These are phyloP conservation scores for Oropetium thomaeum DNA, from an alignment of 176 grass and related monocot genomes.

Conservation along the genomic window DNA sequence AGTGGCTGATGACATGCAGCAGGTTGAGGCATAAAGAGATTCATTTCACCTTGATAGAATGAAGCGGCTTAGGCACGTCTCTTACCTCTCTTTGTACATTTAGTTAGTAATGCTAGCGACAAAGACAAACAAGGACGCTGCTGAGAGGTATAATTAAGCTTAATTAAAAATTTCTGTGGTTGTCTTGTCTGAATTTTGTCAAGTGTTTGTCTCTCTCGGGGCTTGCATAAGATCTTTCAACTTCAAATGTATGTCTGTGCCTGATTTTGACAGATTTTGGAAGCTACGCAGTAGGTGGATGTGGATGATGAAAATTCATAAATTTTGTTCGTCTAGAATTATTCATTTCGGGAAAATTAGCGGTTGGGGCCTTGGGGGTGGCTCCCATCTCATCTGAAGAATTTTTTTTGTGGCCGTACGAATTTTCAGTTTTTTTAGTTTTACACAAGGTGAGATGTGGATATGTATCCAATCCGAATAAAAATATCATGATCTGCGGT, in stretches of 20 bases:
- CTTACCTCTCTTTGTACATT: not conserved
- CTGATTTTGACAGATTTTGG: not conserved
- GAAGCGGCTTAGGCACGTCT: not conserved
- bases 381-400: not conserved
- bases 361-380: not conserved
- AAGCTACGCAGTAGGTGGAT: not conserved
- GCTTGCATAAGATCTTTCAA: not conserved
- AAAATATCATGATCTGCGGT: not conserved
- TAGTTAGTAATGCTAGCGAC: not conserved
- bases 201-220: not conserved
- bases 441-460: not conserved
- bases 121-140: not conserved
- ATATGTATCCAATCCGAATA: not conserved
- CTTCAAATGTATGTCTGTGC: not conserved
- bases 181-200: not conserved
- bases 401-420: not conserved
- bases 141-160: no score
- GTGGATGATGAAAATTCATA: no score
- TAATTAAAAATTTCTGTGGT: no score
- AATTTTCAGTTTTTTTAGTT: not conserved
- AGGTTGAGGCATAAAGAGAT: not conserved
- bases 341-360: not conserved
- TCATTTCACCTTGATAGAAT: constrained; percentile 29
- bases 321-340: not conserved
- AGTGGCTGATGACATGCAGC: not conserved